Percentiles rank a stretch among this genome's conserved stretches.
Conservation (phyloP, 805 yeast genomes). For the Ogataea pini region DNA sequence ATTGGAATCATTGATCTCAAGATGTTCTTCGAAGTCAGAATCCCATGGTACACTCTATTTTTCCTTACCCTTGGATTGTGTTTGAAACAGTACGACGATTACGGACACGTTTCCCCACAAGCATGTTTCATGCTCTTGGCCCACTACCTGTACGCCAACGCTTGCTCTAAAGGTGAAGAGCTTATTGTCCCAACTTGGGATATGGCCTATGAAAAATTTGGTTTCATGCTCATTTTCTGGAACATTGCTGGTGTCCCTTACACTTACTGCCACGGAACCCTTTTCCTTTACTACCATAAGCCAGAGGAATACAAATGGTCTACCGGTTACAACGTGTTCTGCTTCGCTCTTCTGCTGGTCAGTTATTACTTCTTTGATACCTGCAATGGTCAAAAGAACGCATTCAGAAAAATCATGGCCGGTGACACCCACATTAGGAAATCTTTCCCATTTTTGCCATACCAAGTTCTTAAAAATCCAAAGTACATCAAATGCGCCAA, state of each 20-base stretch:
- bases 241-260: conserved; percentile 98
- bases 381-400: conserved; percentile 90
- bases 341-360: conserved; percentile 56
- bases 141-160: conserved; percentile 93
- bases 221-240: conserved; percentile 99
- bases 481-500: conserved; percentile 78
- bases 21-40: conserved; percentile 96
- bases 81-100: conserved; percentile 75
- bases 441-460: conserved; percentile 92
- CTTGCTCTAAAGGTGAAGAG: conserved; percentile 97
- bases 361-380: conserved; percentile 96
- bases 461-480: conserved; percentile 80
- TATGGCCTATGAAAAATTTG: conserved; percentile 98
- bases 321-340: conserved; percentile 52
- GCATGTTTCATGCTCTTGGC: conserved; percentile 73
- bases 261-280: conserved; percentile 93
- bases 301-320: conserved; percentile 84
- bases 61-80: conserved; percentile 75
- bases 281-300: conserved; percentile 78
- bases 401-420: conserved; percentile 79
- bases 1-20: conserved; percentile 89
- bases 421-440: conserved; percentile 79
- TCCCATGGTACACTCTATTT: conserved; percentile 93
- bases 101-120: conserved; percentile 80
- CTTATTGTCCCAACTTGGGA: conserved; percentile 98